Evolutionary conservation across 2,329 filamentous ascomycete species (phyloP).

Genomic region (Aureobasidium leucospermi): DNA sequence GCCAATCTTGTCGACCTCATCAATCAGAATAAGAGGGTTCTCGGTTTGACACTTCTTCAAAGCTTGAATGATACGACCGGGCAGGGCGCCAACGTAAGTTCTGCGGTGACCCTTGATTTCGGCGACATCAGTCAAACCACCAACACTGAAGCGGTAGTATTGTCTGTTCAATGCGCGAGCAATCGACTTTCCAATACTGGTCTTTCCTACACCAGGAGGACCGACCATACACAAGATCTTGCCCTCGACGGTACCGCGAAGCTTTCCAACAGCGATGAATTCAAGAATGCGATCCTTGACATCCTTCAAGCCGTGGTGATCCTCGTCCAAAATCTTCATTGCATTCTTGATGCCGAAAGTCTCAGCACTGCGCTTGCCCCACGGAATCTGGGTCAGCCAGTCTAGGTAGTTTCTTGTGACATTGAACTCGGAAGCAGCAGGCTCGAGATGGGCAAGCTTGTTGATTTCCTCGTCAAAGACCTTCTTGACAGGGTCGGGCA

Average conservation of each 20-base stretch:
- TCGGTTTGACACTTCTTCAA: slow-evolving; percentile 99
- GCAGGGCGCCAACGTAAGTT: slow-evolving; percentile 92
- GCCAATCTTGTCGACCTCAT: slow-evolving; percentile 97
- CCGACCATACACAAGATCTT: slow-evolving; percentile 98
- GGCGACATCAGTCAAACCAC: slow-evolving; percentile 91
- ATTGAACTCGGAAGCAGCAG: slow-evolving; percentile 95
- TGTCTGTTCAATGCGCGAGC: slow-evolving; percentile 88
- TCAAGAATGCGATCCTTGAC: slow-evolving; percentile 98
- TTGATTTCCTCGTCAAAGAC: slow-evolving; percentile 98
- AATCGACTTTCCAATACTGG: slow-evolving; percentile 97
- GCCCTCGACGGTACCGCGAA: slow-evolving; percentile 92
- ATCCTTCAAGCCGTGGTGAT: slow-evolving; percentile 94
- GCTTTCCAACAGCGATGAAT: slow-evolving; percentile 96
- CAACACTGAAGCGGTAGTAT: slow-evolving; percentile 97
- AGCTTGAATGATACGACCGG: slow-evolving; percentile 94
- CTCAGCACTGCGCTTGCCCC: slow-evolving; percentile 90
- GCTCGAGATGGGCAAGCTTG: slow-evolving; percentile 91
- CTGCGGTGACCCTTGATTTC: slow-evolving; percentile 97
- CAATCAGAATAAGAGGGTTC: slow-evolving; percentile 91
- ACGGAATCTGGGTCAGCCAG: slow-evolving; percentile 97
- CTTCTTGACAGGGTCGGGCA: slow-evolving; percentile 94
- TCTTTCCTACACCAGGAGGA: slow-evolving; percentile 95
- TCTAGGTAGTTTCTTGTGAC: slow-evolving; percentile 97
- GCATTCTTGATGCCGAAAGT: slow-evolving; percentile 95
- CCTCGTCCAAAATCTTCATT: slow-evolving; percentile 83